phyloP scores from a whole-genome alignment of 177 flowering plant species.

The Telopea speciosissima region DNA sequence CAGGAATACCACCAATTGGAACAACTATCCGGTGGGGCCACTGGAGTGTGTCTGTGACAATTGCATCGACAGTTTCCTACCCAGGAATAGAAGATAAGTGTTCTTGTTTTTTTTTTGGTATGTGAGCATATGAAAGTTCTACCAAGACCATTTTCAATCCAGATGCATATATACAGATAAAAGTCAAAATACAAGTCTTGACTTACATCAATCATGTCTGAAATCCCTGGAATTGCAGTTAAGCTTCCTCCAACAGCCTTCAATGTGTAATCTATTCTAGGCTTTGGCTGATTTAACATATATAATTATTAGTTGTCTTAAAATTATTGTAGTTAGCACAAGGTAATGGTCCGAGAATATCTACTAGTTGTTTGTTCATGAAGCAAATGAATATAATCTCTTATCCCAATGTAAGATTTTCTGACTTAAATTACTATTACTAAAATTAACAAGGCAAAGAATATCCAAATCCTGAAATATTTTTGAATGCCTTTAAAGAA shows the following conservation, averaged over 20 bases:
- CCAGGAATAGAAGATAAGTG: not conserved
- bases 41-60: conserved; percentile 85
- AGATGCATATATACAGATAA: no score
- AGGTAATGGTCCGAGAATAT: not conserved
- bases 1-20: conserved; percentile 88
- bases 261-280: conserved; percentile 82
- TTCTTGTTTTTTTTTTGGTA: no score
- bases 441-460: no score
- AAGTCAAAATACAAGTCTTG: not conserved
- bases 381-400: no score
- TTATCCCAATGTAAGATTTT: no score
- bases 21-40: conserved; percentile 99
- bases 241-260: conserved; percentile 99
- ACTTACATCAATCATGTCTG: conserved; percentile 98
- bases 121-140: no score
- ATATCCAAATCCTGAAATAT: no score
- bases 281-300: conserved; percentile 65
- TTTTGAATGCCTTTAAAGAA: no score
- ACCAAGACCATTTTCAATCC: no score
- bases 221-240: conserved; percentile 91
- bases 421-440: no score
- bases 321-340: not conserved
- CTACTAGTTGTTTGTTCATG: not conserved
- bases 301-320: conserved; percentile 9
- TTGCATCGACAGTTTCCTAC: conserved; percentile 84